phyloP scores from a whole-genome alignment of 108 stramenopile species.

The Epipyxis sp. region DNA sequence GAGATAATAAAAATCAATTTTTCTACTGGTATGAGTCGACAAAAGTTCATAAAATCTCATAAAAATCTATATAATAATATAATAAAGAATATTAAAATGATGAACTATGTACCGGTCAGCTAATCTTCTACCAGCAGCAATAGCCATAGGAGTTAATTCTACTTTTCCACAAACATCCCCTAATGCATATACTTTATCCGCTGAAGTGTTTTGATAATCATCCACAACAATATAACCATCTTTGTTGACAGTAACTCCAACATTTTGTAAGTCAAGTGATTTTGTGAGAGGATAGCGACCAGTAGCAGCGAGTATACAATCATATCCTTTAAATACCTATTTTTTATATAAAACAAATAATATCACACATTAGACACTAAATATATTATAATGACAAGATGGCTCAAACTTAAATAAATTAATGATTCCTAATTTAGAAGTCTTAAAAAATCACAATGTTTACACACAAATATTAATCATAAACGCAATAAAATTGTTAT shows the following conservation, averaged over 20 bases:
- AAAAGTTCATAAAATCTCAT: too few relatives aligned
- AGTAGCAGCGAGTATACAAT: constrained; percentile 71
- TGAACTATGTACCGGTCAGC: too few relatives aligned
- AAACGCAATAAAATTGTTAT: constrained; percentile 59
- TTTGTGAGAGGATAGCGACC: constrained; percentile 71
- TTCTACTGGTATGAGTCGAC: too few relatives aligned
- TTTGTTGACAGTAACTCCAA: constrained; percentile 60
- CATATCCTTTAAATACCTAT: constrained; percentile 53
- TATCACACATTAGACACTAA: too few relatives aligned
- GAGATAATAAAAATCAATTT: too few relatives aligned
- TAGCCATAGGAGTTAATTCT: constrained; percentile 78
- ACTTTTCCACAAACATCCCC: constrained; percentile 77
- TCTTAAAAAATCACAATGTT: too few relatives aligned
- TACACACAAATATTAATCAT: too few relatives aligned
- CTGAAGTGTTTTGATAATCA: constrained; percentile 69
- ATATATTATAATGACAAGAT: too few relatives aligned
- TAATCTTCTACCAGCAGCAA: constrained; percentile 75
- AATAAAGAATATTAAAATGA: too few relatives aligned
- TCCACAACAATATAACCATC: constrained; percentile 68
- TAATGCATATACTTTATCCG: constrained; percentile 63
- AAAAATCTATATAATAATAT: too few relatives aligned
- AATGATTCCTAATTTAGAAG: too few relatives aligned
- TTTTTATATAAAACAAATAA: neutral
- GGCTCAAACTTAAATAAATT: too few relatives aligned
- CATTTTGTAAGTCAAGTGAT: constrained; percentile 57